phyloP scores from a whole-genome alignment of 345 rosid species.

The Erodium maritimum region DNA sequence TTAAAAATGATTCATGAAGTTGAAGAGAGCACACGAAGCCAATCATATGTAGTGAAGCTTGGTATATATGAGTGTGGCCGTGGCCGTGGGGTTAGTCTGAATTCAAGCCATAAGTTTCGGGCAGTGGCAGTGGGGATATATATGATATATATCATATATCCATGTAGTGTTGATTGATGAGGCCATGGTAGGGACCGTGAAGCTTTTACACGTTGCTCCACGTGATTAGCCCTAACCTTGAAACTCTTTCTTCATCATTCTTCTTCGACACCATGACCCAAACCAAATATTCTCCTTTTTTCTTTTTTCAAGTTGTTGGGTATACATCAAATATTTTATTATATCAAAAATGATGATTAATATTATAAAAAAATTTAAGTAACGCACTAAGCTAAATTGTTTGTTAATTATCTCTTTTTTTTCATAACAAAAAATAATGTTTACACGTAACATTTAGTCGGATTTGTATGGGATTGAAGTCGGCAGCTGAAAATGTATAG shows the following conservation, averaged over 20 bases:
- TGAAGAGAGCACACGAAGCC: constrained; percentile 20
- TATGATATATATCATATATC: constrained; percentile 10
- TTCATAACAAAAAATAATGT: no score
- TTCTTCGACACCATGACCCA: constrained; percentile 26
- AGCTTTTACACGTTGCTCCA: constrained; percentile 36
- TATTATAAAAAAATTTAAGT: no score
- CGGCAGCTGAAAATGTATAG: no score
- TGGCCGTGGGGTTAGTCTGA: constrained; percentile 6
- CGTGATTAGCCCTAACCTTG: constrained; percentile 26
- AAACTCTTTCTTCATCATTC: constrained; percentile 24
- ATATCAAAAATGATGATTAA: no score
- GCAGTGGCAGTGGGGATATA: no score
- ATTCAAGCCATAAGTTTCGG: constrained; percentile 41
- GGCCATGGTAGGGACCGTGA: constrained; percentile 14
- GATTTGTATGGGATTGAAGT: no score
- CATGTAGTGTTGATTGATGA: constrained; percentile 13
- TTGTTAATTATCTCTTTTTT: no score
- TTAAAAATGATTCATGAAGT: background rate
- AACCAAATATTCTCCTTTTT: no score
- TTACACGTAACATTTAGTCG: no score
- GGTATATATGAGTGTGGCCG: background rate
- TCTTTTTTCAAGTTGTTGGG: no score
- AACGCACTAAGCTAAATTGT: no score
- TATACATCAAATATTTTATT: no score
- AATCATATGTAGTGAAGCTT: constrained; percentile 5